phyloP scores from a whole-genome alignment of 2,329 filamentous ascomycete genomes.

The Fusarium longipes region DNA sequence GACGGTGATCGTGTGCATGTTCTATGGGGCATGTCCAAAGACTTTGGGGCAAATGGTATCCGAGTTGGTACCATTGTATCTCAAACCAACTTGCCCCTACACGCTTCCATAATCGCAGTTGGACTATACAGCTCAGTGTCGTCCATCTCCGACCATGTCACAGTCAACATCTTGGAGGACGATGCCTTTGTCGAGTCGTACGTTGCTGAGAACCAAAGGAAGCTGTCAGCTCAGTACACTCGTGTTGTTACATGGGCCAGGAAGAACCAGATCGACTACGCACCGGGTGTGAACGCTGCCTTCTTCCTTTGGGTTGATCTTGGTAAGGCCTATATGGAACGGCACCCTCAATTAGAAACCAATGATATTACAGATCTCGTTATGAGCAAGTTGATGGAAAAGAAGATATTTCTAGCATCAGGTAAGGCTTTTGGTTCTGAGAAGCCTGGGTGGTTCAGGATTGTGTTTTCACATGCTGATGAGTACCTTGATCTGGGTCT shows the following conservation, averaged over 20 bases:
- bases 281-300: conserved; percentile 60
- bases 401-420: conserved; percentile 52
- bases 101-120: conserved; percentile 51
- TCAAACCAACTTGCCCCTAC: conserved; percentile 56
- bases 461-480: conserved; percentile 53
- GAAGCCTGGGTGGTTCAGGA: conserved; percentile 53
- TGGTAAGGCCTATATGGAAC: conserved; percentile 45
- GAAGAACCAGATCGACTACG: conserved; percentile 57
- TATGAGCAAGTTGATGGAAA: conserved; percentile 45
- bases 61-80: conserved; percentile 63
- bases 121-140: conserved; percentile 59
- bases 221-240: conserved; percentile 54
- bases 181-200: conserved; percentile 57
- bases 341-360: conserved; percentile 18
- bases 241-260: conserved; percentile 53
- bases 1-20: conserved; percentile 63
- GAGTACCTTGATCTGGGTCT: conserved; percentile 49
- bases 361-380: conserved; percentile 45
- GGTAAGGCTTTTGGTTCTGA: conserved; percentile 54
- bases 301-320: conserved; percentile 68
- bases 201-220: conserved; percentile 55
- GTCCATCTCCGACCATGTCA: conserved; percentile 56
- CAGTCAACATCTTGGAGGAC: conserved; percentile 58
- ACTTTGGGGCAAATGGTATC: conserved; percentile 68
- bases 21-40: conserved; percentile 60